A percentile compares a stretch with the other conserved stretches of the same genome.
Evolutionary conservation across 148 eudicot species (phyloP).

Genomic region (Fagopyrum homotropicum): DNA sequence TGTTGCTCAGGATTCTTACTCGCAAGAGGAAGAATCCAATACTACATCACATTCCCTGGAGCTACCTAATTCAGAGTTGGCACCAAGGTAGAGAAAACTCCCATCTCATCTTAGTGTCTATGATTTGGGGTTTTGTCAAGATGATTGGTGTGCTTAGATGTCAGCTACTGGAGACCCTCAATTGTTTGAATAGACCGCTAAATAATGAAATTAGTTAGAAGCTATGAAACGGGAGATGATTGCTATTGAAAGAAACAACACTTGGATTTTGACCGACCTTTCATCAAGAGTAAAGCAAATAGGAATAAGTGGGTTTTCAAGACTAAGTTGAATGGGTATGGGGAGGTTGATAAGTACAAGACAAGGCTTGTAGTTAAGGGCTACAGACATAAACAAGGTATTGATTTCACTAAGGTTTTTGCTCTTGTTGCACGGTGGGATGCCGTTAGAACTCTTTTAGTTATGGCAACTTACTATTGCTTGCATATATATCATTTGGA

Average conservation of each 20-base stretch:
- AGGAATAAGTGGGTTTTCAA: background rate
- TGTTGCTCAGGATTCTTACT: too few species aligned
- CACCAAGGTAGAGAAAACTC: too few species aligned
- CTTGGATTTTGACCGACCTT: background rate
- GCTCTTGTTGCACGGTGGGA: too few species aligned
- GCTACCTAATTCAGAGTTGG: too few species aligned
- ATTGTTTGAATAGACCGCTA: background rate
- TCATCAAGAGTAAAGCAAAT: background rate
- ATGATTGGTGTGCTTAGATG: background rate
- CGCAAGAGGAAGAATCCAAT: too few species aligned
- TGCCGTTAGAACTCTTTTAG: too few species aligned
- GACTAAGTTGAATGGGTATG: background rate
- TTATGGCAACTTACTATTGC: too few species aligned
- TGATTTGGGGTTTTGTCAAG: background rate
- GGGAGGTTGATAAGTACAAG: background rate
- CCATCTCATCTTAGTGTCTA: background rate
- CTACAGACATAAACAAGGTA: too few species aligned
- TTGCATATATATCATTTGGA: too few species aligned
- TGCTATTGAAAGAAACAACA: background rate
- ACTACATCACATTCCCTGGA: too few species aligned
- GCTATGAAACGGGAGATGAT: constrained; percentile 12
- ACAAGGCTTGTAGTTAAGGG: background rate
- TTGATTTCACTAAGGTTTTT: too few species aligned
- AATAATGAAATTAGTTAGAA: background rate
- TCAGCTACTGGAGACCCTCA: background rate